phyloP scores from a whole-genome alignment of 495 filamentous ascomycete genomes.

The Penicillium parvum region DNA sequence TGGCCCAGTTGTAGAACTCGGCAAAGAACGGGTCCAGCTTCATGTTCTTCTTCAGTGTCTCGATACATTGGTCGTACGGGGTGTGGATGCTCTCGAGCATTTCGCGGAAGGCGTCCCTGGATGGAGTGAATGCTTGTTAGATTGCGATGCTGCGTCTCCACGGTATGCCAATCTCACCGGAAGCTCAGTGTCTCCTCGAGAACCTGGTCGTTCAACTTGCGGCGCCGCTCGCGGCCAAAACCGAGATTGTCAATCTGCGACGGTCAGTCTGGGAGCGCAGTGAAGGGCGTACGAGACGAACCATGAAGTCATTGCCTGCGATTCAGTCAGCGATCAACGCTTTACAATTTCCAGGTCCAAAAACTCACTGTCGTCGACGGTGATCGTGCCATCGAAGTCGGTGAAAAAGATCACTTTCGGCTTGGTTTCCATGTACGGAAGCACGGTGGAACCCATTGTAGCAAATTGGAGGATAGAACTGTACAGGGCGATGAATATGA shows the following conservation, averaged over 20 bases:
- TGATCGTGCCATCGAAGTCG: slow-evolving; percentile 96
- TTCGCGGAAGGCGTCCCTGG: slow-evolving; percentile 71
- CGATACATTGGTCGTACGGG: slow-evolving; percentile 76
- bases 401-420: slow-evolving; percentile 94
- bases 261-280: slow-evolving; percentile 10
- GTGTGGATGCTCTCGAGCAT: slow-evolving; percentile 81
- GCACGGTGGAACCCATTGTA: slow-evolving; percentile 35
- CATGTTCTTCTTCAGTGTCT: slow-evolving; percentile 73
- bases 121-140: neutral
- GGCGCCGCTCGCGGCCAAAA: slow-evolving; percentile 63
- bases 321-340: slow-evolving; percentile 15
- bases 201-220: slow-evolving; percentile 63
- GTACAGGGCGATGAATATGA: neutral
- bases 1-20: slow-evolving; percentile 78
- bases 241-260: slow-evolving; percentile 83
- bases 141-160: neutral
- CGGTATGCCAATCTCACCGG: slow-evolving; percentile 42
- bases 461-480: neutral
- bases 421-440: slow-evolving; percentile 54
- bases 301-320: slow-evolving; percentile 82
- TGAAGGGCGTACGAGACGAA: slow-evolving; percentile 22
- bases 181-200: slow-evolving; percentile 65
- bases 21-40: slow-evolving; percentile 80
- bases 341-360: neutral
- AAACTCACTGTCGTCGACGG: slow-evolving; percentile 69